phyloP scores from a whole-genome alignment of 805 yeast genomes.

The Priceomyces fermenticarens region DNA sequence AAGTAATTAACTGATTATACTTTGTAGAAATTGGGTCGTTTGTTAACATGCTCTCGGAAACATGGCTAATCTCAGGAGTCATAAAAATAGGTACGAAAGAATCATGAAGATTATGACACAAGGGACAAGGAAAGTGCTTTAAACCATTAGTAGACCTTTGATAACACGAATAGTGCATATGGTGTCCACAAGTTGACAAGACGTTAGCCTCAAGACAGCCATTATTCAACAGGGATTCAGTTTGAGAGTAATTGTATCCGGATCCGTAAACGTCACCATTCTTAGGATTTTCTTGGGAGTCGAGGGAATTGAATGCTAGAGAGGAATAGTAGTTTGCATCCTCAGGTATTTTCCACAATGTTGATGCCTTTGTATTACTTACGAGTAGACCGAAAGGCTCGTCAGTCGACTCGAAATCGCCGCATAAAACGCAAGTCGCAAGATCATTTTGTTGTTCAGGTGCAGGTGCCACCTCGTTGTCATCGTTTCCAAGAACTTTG shows the following conservation, averaged over 20 bases:
- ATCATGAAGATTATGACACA: slow-evolving; percentile 47
- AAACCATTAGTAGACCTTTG: slow-evolving; percentile 21
- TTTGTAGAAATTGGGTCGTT: slow-evolving; percentile 11
- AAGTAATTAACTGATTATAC: slow-evolving; percentile 21
- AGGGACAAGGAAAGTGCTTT: slow-evolving; percentile 43
- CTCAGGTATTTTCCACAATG: slow-evolving; percentile 47
- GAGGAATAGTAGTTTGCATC: slow-evolving; percentile 12
- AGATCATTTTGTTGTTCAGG: slow-evolving; percentile 11
- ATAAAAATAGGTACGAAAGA: slow-evolving; percentile 43
- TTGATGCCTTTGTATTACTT: slow-evolving; percentile 42
- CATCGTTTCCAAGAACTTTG: slow-evolving; percentile 12
- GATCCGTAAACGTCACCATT: slow-evolving; percentile 15
- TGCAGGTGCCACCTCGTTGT: slow-evolving; percentile 7
- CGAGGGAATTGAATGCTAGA: slow-evolving; percentile 21
- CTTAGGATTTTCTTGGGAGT: slow-evolving; percentile 15
- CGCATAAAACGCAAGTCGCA: slow-evolving; percentile 58
- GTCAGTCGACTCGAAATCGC: slow-evolving; percentile 43
- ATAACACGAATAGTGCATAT: slow-evolving; percentile 48
- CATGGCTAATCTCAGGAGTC: slow-evolving; percentile 12
- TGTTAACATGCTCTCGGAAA: slow-evolving; percentile 11
- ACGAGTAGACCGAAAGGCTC: slow-evolving; percentile 61
- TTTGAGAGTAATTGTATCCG: slow-evolving; percentile 20
- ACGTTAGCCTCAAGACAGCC: slow-evolving; percentile 21
- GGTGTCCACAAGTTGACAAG: slow-evolving; percentile 50
- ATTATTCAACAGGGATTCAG: slow-evolving; percentile 6